Percentiles rank a stretch among this genome's conserved stretches.
These are phyloP conservation scores for Penicillium samsonianum DNA, from an alignment of 495 filamentous ascomycete genomes.

Conservation along the genomic window DNA sequence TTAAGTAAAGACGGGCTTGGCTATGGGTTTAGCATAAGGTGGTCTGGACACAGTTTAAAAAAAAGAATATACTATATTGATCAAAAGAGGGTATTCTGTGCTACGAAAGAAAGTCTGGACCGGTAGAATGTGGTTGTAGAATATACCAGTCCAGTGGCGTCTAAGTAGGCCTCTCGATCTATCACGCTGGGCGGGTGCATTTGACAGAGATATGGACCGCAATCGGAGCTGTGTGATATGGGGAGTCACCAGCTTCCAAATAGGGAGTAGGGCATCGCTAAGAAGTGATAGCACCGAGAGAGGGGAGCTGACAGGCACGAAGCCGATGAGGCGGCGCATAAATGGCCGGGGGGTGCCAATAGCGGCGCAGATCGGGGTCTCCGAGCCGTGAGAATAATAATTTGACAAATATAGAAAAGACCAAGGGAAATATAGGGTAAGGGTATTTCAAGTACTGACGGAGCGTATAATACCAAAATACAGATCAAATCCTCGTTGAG, in stretches of 20 bases:
- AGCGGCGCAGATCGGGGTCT: conserved; percentile 32
- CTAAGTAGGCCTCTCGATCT: conserved; percentile 1
- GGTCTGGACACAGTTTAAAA: not conserved
- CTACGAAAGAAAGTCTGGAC: not conserved
- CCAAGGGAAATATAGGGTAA: conserved; percentile 15
- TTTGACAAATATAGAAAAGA: conserved; percentile 20
- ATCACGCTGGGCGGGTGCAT: not conserved
- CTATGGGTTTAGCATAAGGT: not conserved
- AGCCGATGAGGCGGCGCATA: conserved; percentile 20
- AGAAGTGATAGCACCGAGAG: conserved; percentile 17
- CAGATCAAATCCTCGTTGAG: not conserved
- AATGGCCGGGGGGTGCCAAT: conserved; percentile 26
- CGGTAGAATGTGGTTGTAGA: not conserved
- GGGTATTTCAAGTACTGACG: conserved; percentile 26
- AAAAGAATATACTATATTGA: not conserved
- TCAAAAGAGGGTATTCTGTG: not conserved
- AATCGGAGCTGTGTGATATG: conserved; percentile 22
- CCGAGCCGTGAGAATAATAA: conserved; percentile 13
- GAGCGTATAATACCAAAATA: conserved; percentile 5
- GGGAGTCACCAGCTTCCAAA: conserved; percentile 8
- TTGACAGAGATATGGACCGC: conserved; percentile 3
- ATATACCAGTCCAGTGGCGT: not conserved
- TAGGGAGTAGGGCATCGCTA: conserved; percentile 15
- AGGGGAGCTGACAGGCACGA: conserved; percentile 30
- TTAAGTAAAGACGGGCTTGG: not conserved